phyloP scores from a whole-genome alignment of 1,284 basidiomycete genomes.

The Tilletiaria anomala region DNA sequence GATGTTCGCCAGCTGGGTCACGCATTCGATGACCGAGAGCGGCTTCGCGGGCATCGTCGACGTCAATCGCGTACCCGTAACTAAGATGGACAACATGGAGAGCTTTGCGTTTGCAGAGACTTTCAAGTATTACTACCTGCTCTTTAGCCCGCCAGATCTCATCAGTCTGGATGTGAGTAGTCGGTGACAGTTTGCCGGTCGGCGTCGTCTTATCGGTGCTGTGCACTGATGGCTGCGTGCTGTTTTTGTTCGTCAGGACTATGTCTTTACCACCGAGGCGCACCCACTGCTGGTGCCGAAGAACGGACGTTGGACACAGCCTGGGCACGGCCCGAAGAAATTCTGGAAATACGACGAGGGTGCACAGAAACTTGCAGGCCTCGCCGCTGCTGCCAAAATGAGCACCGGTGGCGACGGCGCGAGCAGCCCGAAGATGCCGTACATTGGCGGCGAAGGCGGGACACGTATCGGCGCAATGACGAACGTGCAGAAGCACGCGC shows the following conservation, averaged over 20 bases:
- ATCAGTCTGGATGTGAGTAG: constrained; percentile 44
- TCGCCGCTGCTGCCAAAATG: background rate
- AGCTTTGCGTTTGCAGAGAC: constrained; percentile 48
- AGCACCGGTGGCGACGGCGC: background rate
- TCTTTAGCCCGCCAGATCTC: constrained; percentile 45
- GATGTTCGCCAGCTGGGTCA: constrained; percentile 49
- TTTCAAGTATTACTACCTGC: constrained; percentile 40
- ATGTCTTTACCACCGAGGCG: constrained; percentile 45
- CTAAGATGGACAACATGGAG: constrained; percentile 42
- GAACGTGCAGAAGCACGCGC: constrained; percentile 25
- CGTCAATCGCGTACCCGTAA: constrained; percentile 38
- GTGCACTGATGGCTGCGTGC: background rate
- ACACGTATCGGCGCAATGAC: constrained; percentile 25
- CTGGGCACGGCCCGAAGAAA: constrained; percentile 20
- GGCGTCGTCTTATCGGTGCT: background rate
- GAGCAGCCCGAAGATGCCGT: constrained; percentile 3
- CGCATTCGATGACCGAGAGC: constrained; percentile 38
- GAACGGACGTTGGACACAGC: constrained; percentile 15
- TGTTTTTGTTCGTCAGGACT: constrained; percentile 30
- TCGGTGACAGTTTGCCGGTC: background rate
- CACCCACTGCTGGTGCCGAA: constrained; percentile 32
- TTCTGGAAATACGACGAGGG: constrained; percentile 12
- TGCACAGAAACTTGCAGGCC: background rate
- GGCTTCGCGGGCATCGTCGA: constrained; percentile 43
- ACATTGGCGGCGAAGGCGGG: constrained; percentile 25